Evolutionary conservation across 148 eudicot genomes (phyloP).

Genomic region (Suaeda aralocaspica): DNA sequence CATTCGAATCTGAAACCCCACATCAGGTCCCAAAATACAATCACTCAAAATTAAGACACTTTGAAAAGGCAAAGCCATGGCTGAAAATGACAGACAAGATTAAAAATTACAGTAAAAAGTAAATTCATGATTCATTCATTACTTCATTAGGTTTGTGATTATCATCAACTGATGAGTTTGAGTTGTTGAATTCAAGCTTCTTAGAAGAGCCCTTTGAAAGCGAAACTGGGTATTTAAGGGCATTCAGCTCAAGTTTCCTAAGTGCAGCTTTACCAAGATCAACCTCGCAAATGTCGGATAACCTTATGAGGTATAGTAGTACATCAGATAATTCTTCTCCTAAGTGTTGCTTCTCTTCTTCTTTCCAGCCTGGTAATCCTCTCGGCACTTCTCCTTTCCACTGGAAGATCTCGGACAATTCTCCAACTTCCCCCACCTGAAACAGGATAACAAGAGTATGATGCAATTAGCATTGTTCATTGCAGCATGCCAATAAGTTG

Average conservation of each 20-base stretch:
- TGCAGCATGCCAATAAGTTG: too few species aligned
- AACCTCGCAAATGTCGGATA: slow-evolving; percentile 64
- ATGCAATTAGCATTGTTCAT: neutral
- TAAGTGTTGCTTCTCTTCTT: slow-evolving; percentile 55
- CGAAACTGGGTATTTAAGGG: slow-evolving; percentile 53
- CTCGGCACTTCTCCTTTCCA: slow-evolving; percentile 80
- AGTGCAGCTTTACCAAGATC: slow-evolving; percentile 79
- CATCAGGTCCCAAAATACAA: neutral
- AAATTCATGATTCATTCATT: slow-evolving; percentile 7
- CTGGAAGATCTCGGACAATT: slow-evolving; percentile 67
- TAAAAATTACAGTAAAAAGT: neutral
- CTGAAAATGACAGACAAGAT: neutral
- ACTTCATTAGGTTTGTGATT: slow-evolving; percentile 14
- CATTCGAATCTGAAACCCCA: neutral
- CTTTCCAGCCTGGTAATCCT: slow-evolving; percentile 62
- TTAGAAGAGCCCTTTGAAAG: slow-evolving; percentile 48
- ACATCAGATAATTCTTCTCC: slow-evolving; percentile 79
- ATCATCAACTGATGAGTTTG: slow-evolving; percentile 5
- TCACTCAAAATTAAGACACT: slow-evolving; percentile 11
- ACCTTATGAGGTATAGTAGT: slow-evolving; percentile 59
- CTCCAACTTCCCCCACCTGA: slow-evolving; percentile 79
- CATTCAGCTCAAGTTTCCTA: slow-evolving; percentile 56
- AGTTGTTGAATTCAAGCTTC: slow-evolving; percentile 31
- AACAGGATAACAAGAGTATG: neutral
- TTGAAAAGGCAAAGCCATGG: neutral